phyloP scores from a whole-genome alignment of 2,329 filamentous ascomycete genomes.

The Botryotinia globosa region DNA sequence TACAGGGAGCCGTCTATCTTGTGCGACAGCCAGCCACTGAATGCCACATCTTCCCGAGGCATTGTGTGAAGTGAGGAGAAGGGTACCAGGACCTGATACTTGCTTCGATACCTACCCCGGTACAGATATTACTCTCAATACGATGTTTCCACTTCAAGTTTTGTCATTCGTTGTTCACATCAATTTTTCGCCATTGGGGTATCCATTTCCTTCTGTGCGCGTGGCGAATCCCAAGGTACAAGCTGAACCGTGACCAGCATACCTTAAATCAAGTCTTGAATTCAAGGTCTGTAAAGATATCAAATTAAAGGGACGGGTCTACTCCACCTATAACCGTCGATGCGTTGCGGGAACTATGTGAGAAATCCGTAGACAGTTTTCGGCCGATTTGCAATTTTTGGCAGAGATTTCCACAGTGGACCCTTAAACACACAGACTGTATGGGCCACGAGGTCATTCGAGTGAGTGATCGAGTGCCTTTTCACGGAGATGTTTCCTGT shows the following conservation, averaged over 20 bases:
- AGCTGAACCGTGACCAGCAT: neutral
- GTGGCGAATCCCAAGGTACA: neutral
- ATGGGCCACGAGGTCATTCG: neutral
- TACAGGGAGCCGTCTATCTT: neutral
- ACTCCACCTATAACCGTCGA: neutral
- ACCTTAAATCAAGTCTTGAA: neutral
- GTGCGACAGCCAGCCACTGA: conserved; percentile 8
- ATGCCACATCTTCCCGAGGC: neutral
- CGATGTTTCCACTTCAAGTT: neutral
- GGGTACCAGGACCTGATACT: neutral
- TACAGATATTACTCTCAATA: neutral
- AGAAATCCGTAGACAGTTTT: neutral
- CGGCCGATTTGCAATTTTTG: neutral
- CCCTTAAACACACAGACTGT: conserved; percentile 9
- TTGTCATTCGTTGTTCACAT: neutral
- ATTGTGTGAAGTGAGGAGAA: neutral
- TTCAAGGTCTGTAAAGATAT: neutral
- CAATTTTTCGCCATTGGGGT: neutral
- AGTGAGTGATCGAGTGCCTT: conserved; percentile 4
- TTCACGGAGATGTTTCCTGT: neutral
- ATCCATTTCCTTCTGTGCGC: neutral
- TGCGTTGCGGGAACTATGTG: neutral
- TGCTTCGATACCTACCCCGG: neutral
- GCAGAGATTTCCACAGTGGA: conserved; percentile 2
- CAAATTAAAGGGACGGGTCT: neutral